Evolutionary conservation across 1,284 basidiomycete genomes (phyloP).

Genomic region (Erythrobasidium hasegawianum): DNA sequence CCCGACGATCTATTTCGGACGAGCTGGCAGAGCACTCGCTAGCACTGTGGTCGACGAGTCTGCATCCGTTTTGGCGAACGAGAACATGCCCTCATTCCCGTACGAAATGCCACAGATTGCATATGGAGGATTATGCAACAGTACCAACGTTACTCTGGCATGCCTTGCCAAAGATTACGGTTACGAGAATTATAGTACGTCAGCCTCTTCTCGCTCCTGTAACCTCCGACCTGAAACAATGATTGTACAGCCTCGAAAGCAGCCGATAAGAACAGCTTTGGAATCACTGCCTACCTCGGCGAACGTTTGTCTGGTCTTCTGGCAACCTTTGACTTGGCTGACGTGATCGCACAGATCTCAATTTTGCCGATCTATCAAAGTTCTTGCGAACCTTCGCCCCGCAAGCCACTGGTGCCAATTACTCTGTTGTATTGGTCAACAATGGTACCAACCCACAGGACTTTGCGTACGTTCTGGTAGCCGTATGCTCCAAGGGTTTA

Average conservation of each 20-base stretch:
- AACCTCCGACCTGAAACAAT: too few species aligned
- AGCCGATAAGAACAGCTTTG: conserved; percentile 17
- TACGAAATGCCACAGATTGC: conserved; percentile 6
- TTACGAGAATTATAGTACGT: conserved; percentile 12
- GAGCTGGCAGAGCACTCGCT: conserved; percentile 9
- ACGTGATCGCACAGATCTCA: not conserved
- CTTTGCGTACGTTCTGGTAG: conserved; percentile 6
- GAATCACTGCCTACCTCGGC: conserved; percentile 10
- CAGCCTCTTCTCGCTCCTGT: too few species aligned
- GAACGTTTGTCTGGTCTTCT: conserved; percentile 3
- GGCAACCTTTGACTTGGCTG: not conserved
- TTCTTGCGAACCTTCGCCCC: conserved; percentile 9
- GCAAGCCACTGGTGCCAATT: conserved; percentile 3
- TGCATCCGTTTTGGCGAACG: not conserved
- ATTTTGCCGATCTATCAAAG: conserved; percentile 8
- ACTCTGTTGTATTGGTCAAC: conserved; percentile 12
- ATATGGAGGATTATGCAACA: conserved; percentile 10
- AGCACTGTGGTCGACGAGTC: not conserved
- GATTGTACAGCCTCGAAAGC: conserved; percentile 17
- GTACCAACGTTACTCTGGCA: conserved; percentile 10
- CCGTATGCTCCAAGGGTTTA: too few species aligned
- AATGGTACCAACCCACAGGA: conserved; percentile 12
- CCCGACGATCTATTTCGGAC: conserved; percentile 10
- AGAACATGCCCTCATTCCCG: conserved; percentile 2
- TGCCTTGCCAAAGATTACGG: conserved; percentile 15